Conservation (phyloP, 2,329 filamentous ascomycete species). For the Fusarium sterilihyphosum region DNA sequence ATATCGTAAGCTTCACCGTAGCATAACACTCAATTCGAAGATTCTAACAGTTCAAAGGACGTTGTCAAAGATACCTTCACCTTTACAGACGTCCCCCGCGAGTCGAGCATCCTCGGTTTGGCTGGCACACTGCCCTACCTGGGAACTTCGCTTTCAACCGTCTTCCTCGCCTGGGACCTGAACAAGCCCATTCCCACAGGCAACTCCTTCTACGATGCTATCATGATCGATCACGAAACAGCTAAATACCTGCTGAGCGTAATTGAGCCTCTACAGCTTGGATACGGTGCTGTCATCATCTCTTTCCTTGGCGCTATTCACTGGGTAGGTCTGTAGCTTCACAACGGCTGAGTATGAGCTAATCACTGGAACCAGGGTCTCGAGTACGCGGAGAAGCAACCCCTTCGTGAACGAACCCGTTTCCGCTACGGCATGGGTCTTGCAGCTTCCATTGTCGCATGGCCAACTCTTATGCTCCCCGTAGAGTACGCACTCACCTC, state of each 20-base stretch:
- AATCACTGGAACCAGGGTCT: conserved; percentile 63
- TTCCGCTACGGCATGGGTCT: conserved; percentile 87
- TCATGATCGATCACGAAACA: conserved; percentile 75
- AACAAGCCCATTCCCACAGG: conserved; percentile 73
- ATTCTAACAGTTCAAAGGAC: conserved; percentile 54
- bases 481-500: conserved; percentile 85
- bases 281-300: conserved; percentile 91
- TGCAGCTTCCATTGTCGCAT: conserved; percentile 80
- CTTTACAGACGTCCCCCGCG: conserved; percentile 70
- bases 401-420: conserved; percentile 70
- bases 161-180: conserved; percentile 85
- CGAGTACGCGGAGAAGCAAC: conserved; percentile 79
- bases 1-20: conserved; percentile 62
- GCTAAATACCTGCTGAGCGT: conserved; percentile 77
- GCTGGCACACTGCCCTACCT: conserved; percentile 88
- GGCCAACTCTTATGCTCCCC: conserved; percentile 88
- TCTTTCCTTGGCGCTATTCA: conserved; percentile 95
- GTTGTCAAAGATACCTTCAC: conserved; percentile 76
- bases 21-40: accelerated
- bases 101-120: conserved; percentile 74
- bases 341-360: background rate
- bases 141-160: conserved; percentile 82
- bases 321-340: conserved; percentile 63
- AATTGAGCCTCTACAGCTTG: conserved; percentile 88
- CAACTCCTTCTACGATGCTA: conserved; percentile 57